Percentiles rank a stretch among this genome's conserved stretches.
These are phyloP conservation scores for Bacidia gigantensis DNA, from an alignment of 495 filamentous ascomycete genomes.

Conservation along the genomic window DNA sequence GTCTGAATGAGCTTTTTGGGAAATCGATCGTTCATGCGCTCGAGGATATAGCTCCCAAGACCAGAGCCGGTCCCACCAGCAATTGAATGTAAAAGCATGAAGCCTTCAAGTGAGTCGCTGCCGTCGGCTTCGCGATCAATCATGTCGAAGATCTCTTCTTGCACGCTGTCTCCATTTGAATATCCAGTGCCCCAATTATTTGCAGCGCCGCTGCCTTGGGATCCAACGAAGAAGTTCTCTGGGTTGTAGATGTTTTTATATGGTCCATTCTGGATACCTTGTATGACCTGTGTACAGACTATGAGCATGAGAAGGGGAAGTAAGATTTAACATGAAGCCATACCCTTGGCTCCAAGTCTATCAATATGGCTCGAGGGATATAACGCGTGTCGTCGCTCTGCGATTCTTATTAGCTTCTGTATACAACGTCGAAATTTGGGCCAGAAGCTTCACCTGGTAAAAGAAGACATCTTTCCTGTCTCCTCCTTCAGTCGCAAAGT, in stretches of 20 bases:
- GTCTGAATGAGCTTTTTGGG: slow-evolving; percentile 99
- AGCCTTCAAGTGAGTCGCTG: slow-evolving; percentile 93
- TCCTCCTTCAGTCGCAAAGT: slow-evolving; percentile 89
- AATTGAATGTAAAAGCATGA: slow-evolving; percentile 97
- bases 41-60: slow-evolving; percentile 85
- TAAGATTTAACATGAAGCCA: slow-evolving; percentile 13
- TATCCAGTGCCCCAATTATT: slow-evolving; percentile 98
- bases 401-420: background rate
- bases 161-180: slow-evolving; percentile 75
- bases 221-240: slow-evolving; percentile 93
- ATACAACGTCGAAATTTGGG: background rate
- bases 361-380: slow-evolving; percentile 88
- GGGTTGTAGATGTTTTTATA: slow-evolving; percentile 99
- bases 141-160: slow-evolving; percentile 98
- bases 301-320: background rate
- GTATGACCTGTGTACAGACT: slow-evolving; percentile 50
- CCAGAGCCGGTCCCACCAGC: slow-evolving; percentile 94
- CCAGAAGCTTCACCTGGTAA: slow-evolving; percentile 51
- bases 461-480: slow-evolving; percentile 99
- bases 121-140: slow-evolving; percentile 97
- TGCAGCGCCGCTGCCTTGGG: slow-evolving; percentile 80
- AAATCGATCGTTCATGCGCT: slow-evolving; percentile 91
- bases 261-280: slow-evolving; percentile 77
- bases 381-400: slow-evolving; percentile 92
- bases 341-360: slow-evolving; percentile 88